Evolutionary conservation across 2,329 filamentous ascomycete genomes (phyloP).

Genomic region (Pseudogymnoascus sp.): DNA sequence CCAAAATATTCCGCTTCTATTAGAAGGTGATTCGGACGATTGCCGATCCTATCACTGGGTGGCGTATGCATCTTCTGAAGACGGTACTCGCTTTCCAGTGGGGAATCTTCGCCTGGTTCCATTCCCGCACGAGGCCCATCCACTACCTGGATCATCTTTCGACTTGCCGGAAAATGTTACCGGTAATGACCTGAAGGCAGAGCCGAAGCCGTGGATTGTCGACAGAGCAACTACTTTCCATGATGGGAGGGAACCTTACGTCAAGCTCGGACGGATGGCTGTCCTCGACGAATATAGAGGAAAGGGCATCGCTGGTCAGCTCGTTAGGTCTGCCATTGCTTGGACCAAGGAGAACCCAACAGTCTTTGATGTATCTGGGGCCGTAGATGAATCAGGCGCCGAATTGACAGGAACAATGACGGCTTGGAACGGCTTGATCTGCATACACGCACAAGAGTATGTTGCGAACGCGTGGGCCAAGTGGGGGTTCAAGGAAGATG

Average conservation of each 20-base stretch:
- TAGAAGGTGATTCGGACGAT: constrained; percentile 79
- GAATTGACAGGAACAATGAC: constrained; percentile 40
- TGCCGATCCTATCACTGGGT: constrained; percentile 78
- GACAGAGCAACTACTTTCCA: constrained; percentile 41
- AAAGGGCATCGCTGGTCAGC: constrained; percentile 53
- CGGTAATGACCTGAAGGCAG: constrained; percentile 12
- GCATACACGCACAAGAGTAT: constrained; percentile 69
- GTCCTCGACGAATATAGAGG: constrained; percentile 60
- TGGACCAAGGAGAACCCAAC: constrained; percentile 54
- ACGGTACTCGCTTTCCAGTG: constrained; percentile 47
- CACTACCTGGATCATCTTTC: constrained; percentile 36
- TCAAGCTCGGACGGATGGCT: constrained; percentile 75
- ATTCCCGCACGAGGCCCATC: constrained; percentile 66
- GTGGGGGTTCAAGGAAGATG: constrained; percentile 68
- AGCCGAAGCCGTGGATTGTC: constrained; percentile 16
- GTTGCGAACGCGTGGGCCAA: constrained; percentile 60
- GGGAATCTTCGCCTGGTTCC: constrained; percentile 76
- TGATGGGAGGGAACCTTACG: constrained; percentile 63
- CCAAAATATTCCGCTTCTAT: constrained; percentile 51
- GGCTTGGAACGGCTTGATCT: constrained; percentile 67
- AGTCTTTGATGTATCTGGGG: constrained; percentile 40
- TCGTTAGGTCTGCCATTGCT: constrained; percentile 60
- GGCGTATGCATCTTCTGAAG: constrained; percentile 56
- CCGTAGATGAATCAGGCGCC: not conserved
- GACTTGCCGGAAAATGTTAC: constrained; percentile 11